phyloP scores from a whole-genome alignment of 2,329 filamentous ascomycete genomes.

The Penicillium sp. region DNA sequence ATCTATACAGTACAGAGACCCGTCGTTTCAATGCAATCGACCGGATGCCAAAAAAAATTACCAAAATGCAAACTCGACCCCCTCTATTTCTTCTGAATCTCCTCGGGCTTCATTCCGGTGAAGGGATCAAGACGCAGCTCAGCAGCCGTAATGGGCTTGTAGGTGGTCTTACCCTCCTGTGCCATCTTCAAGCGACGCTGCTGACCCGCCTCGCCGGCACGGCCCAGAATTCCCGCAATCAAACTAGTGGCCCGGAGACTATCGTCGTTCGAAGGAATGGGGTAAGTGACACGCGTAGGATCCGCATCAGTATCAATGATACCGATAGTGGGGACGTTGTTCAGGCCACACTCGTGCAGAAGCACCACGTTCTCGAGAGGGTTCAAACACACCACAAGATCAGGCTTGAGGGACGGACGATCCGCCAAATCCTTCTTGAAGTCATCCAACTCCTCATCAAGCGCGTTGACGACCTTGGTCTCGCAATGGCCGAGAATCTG shows the following conservation, averaged over 20 bases:
- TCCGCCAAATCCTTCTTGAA: slow-evolving; percentile 67
- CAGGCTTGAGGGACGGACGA: slow-evolving; percentile 72
- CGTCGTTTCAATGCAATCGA: slow-evolving; percentile 22
- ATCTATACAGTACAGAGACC: slow-evolving; percentile 38
- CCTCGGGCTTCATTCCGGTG: slow-evolving; percentile 18
- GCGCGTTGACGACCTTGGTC: slow-evolving; percentile 74
- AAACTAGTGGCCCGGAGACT: slow-evolving; percentile 80
- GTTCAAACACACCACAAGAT: slow-evolving; percentile 90
- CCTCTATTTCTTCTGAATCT: slow-evolving; percentile 12
- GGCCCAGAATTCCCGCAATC: slow-evolving; percentile 81
- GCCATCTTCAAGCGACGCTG: slow-evolving; percentile 66
- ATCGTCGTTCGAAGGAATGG: slow-evolving; percentile 96
- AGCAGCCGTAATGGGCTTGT: slow-evolving; percentile 31
- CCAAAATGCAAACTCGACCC: slow-evolving; percentile 2
- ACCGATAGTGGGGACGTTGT: slow-evolving; percentile 90
- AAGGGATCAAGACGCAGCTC: slow-evolving; percentile 29
- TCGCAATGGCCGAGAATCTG: slow-evolving; percentile 74
- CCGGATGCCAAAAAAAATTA: slow-evolving; percentile 10
- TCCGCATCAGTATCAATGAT: slow-evolving; percentile 92
- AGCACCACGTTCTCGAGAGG: slow-evolving; percentile 88
- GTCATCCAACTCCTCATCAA: slow-evolving; percentile 64
- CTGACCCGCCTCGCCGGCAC: slow-evolving; percentile 79
- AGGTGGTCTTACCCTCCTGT: slow-evolving; percentile 63
- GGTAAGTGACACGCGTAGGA: slow-evolving; percentile 92
- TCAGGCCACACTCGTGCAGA: slow-evolving; percentile 85